Evolutionary conservation across 495 filamentous ascomycete genomes (phyloP).

Genomic region (Penicillium mononematosum): DNA sequence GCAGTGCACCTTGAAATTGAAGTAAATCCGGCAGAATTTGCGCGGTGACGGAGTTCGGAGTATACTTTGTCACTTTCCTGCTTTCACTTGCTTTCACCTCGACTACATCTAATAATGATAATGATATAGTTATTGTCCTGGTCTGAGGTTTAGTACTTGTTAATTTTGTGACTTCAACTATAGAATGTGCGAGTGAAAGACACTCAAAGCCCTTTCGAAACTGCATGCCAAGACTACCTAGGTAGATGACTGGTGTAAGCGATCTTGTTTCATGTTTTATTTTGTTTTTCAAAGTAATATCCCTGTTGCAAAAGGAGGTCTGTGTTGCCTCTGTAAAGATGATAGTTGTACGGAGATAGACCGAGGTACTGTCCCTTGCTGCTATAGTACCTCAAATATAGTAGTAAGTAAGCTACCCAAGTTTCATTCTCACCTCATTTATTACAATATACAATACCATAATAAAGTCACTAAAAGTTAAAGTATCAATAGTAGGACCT

Average conservation of each 20-base stretch:
- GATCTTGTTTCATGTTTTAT: neutral
- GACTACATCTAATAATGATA: neutral
- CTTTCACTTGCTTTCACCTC: neutral
- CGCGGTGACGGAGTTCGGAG: neutral
- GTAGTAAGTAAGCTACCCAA: neutral
- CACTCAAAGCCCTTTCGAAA: neutral
- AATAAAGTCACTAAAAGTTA: neutral
- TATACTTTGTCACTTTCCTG: neutral
- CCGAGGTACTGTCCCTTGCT: neutral
- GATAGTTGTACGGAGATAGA: neutral
- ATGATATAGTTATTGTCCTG: neutral
- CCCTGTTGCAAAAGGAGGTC: neutral
- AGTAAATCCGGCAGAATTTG: conserved; percentile 10
- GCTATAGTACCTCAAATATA: neutral
- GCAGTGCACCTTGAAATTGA: conserved; percentile 1
- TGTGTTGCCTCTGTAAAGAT: neutral
- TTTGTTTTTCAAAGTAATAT: neutral
- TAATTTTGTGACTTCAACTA: neutral
- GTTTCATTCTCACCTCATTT: neutral
- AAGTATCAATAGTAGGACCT: neutral
- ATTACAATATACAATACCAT: neutral
- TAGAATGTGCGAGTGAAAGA: neutral
- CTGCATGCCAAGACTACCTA: neutral
- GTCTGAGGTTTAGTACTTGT: neutral
- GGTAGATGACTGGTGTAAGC: neutral